A percentile compares a stretch with the other conserved stretches of the same genome.
phyloP scores from a whole-genome alignment of 345 rosid species.

The Citrus mangshanensis region DNA sequence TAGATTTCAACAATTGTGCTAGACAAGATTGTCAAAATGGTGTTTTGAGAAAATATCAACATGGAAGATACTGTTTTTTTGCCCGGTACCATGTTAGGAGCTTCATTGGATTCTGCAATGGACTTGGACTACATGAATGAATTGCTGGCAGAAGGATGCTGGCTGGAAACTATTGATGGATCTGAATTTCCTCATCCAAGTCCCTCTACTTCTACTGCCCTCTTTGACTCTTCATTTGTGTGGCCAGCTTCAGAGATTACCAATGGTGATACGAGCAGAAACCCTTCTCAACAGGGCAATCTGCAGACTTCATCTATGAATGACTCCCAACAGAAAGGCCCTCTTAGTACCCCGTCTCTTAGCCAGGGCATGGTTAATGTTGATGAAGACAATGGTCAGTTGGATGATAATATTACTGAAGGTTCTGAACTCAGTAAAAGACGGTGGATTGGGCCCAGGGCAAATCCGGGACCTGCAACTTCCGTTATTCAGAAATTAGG shows the following conservation, averaged over 20 bases:
- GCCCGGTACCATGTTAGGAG: constrained; percentile 26
- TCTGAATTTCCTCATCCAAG: constrained; percentile 59
- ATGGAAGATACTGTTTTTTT: constrained; percentile 65
- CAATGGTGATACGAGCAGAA: constrained; percentile 24
- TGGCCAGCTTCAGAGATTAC: constrained; percentile 44
- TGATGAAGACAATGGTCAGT: neutral
- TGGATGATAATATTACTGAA: constrained; percentile 19
- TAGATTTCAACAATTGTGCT: constrained; percentile 6
- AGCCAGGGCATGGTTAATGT: constrained; percentile 17
- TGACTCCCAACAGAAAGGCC: constrained; percentile 29
- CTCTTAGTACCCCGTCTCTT: constrained; percentile 17
- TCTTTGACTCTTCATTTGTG: constrained; percentile 40
- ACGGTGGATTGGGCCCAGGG: constrained; percentile 78
- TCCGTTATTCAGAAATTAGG: constrained; percentile 70
- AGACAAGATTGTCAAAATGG: constrained; percentile 9
- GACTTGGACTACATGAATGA: constrained; percentile 75
- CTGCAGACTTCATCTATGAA: constrained; percentile 19
- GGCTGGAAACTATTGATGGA: constrained; percentile 86
- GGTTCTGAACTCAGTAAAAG: constrained; percentile 40
- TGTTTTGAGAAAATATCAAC: constrained; percentile 9
- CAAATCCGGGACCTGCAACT: constrained; percentile 32
- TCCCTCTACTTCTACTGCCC: constrained; percentile 38
- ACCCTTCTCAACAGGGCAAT: constrained; percentile 27
- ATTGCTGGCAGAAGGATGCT: constrained; percentile 84
- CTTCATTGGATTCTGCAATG: constrained; percentile 46